These are phyloP conservation scores for Colletotrichum destructivum DNA, from an alignment of 2,329 filamentous ascomycete species.

Conservation along the genomic window DNA sequence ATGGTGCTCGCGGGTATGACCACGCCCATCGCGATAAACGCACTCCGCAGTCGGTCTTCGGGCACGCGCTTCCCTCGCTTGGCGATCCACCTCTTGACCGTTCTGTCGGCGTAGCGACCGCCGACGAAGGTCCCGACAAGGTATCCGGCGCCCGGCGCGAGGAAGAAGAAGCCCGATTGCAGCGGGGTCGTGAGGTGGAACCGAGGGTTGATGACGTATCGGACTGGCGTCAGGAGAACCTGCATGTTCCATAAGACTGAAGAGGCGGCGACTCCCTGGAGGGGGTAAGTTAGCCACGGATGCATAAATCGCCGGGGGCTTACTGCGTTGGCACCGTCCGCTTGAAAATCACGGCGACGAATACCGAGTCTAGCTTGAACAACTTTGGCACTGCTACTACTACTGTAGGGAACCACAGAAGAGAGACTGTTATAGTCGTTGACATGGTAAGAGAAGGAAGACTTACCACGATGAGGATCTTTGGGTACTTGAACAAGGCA, in stretches of 20 bases:
- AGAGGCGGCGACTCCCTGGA: conserved; percentile 65
- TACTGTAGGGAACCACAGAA: not conserved
- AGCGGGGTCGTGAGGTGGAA: conserved; percentile 76
- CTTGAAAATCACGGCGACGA: not conserved
- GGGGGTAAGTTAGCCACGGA: conserved; percentile 5
- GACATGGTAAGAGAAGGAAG: not conserved
- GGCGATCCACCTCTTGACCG: conserved; percentile 73
- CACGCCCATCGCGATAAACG: conserved; percentile 72
- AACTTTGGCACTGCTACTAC: too few relatives aligned
- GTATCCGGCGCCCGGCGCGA: conserved; percentile 79
- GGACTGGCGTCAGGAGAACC: conserved; percentile 76
- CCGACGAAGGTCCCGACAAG: conserved; percentile 77
- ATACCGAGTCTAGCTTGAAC: too few relatives aligned
- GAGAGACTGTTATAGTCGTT: not conserved
- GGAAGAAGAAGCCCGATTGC: conserved; percentile 78
- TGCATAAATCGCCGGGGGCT: not conserved
- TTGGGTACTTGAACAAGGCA: conserved; percentile 75
- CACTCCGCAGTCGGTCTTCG: conserved; percentile 78
- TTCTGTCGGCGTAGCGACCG: conserved; percentile 77
- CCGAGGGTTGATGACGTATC: conserved; percentile 79
- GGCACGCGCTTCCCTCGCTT: conserved; percentile 73
- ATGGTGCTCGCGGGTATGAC: conserved; percentile 76
- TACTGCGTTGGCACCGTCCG: not conserved
- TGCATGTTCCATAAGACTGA: conserved; percentile 82
- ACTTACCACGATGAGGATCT: conserved; percentile 68